Evolutionary conservation across 371 early-diverging fungal genomes (phyloP).

Genomic region (Paraphysoderma sedebokerense): DNA sequence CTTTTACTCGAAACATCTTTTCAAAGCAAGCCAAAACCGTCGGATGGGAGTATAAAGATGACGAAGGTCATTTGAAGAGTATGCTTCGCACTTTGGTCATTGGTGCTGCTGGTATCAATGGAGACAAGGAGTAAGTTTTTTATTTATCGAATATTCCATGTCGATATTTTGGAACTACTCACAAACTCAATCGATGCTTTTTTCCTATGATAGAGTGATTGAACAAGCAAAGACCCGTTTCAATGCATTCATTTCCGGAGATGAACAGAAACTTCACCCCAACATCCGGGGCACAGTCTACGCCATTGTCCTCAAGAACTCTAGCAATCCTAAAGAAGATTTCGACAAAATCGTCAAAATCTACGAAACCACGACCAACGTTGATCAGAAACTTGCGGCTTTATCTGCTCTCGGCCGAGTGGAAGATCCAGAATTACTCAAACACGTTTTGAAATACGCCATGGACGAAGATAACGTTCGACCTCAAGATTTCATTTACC

Average conservation of each 20-base stretch:
- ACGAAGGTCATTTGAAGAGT: slow-evolving; percentile 17
- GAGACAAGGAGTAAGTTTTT: slow-evolving; percentile 21
- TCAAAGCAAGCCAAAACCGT: neutral
- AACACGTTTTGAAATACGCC: slow-evolving; percentile 39
- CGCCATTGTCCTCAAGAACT: slow-evolving; percentile 42
- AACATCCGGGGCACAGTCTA: slow-evolving; percentile 70
- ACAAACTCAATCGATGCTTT: no score
- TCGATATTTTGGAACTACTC: no score
- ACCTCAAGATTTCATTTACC: slow-evolving; percentile 62
- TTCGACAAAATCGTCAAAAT: slow-evolving; percentile 56
- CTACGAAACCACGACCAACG: slow-evolving; percentile 38
- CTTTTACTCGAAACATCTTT: neutral
- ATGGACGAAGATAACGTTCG: slow-evolving; percentile 51
- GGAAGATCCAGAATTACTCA: slow-evolving; percentile 33
- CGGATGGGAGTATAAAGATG: slow-evolving; percentile 6
- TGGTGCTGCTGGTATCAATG: slow-evolving; percentile 21
- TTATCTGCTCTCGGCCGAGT: slow-evolving; percentile 56
- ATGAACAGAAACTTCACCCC: slow-evolving; percentile 49
- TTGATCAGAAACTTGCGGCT: slow-evolving; percentile 63
- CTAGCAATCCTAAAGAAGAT: slow-evolving; percentile 17
- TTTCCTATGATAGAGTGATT: no score
- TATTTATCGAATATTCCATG: no score
- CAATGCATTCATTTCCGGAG: slow-evolving; percentile 26
- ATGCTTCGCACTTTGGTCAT: slow-evolving; percentile 33
- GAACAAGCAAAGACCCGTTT: slow-evolving; percentile 42